A percentile compares a stretch with the other conserved stretches of the same genome.
Conservation (phyloP, 176 grass and related monocot species). For the Poa annua region DNA sequence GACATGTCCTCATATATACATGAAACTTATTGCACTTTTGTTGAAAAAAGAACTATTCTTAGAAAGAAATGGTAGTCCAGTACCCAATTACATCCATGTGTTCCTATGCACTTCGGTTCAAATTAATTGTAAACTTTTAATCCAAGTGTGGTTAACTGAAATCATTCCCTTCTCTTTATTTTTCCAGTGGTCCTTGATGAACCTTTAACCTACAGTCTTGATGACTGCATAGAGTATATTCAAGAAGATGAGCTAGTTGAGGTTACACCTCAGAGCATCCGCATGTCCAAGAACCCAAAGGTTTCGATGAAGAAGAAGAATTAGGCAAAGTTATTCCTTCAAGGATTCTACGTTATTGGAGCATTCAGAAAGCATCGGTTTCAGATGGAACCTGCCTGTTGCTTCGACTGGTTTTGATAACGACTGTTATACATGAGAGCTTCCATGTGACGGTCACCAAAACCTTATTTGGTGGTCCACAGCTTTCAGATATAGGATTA, state of each 20-base stretch:
- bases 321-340: neutral
- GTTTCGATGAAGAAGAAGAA: slow-evolving; percentile 54
- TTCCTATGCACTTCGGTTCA: neutral
- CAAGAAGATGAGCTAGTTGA: slow-evolving; percentile 96
- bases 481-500: slow-evolving; percentile 41
- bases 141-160: slow-evolving; percentile 13
- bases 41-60: neutral
- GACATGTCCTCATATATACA: neutral
- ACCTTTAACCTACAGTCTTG: slow-evolving; percentile 82
- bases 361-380: neutral
- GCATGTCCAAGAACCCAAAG: slow-evolving; percentile 97
- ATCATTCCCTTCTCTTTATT: slow-evolving; percentile 21
- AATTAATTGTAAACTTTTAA: neutral
- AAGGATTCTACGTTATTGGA: neutral
- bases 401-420: neutral
- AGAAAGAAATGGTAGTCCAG: neutral
- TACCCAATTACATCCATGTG: neutral
- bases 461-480: slow-evolving; percentile 21
- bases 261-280: slow-evolving; percentile 78
- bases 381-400: slow-evolving; percentile 4
- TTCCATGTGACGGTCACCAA: neutral
- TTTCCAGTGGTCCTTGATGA: slow-evolving; percentile 91
- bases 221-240: slow-evolving; percentile 98
- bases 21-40: neutral
- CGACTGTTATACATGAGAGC: neutral